Evolutionary conservation across 2,329 filamentous ascomycete species (phyloP).

Genomic region (Bipolaris gigantea): DNA sequence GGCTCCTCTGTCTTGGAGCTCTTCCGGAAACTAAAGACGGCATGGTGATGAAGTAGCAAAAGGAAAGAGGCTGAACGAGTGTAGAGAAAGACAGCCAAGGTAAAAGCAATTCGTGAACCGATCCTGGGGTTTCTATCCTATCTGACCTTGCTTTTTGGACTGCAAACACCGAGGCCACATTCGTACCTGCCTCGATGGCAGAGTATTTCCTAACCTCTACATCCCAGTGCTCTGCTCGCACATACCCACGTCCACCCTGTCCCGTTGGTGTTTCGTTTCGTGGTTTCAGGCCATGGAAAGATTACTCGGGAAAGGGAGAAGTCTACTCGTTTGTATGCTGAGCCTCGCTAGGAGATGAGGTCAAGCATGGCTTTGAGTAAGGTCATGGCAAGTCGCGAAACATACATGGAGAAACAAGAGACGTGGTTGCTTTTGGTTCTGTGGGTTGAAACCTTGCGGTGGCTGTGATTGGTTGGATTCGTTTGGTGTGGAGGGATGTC

Average conservation of each 20-base stretch:
- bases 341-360: neutral
- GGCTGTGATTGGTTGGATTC: neutral
- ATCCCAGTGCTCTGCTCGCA: neutral
- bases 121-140: neutral
- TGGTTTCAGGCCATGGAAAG: neutral
- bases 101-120: neutral
- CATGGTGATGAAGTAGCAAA: conserved; percentile 10
- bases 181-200: neutral
- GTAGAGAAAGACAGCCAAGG: neutral
- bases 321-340: neutral
- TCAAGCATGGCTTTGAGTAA: neutral
- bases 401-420: neutral
- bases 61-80: neutral
- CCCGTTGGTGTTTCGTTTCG: neutral
- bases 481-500: neutral
- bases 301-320: neutral
- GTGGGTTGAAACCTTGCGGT: neutral
- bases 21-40: conserved; percentile 30
- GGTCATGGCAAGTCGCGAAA: neutral
- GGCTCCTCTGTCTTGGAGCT: conserved; percentile 16
- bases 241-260: neutral
- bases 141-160: neutral
- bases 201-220: neutral
- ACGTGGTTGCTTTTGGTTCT: neutral
- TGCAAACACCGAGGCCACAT: neutral